Conservation (phyloP, 2,329 filamentous ascomycete species). For the Scedosporium aurantiacum region DNA sequence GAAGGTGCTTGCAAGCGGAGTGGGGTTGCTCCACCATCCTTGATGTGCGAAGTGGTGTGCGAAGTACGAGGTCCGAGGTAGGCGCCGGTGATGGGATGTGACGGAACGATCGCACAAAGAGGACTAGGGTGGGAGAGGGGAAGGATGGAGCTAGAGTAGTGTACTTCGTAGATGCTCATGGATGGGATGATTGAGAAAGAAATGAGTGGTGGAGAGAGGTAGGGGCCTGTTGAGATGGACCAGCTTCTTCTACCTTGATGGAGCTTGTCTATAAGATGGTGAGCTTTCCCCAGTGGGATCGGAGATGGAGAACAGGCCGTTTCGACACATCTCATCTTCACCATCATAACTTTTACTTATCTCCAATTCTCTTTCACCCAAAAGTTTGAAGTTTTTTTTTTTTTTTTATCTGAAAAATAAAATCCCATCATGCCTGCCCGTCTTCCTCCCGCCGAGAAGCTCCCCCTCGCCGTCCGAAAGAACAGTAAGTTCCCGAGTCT, state of each 20-base stretch:
- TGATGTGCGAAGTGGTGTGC: too few relatives aligned
- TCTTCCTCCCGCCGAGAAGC: constrained; percentile 36
- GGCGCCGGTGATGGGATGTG: too few relatives aligned
- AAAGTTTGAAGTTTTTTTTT: not conserved
- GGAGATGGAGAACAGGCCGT: not conserved
- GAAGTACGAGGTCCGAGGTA: too few relatives aligned
- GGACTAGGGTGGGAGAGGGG: too few relatives aligned
- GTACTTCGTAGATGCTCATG: too few relatives aligned
- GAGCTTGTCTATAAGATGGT: not conserved
- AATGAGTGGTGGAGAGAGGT: not conserved
- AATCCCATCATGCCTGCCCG: constrained; percentile 19
- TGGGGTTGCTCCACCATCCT: too few relatives aligned
- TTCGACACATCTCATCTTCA: not conserved
- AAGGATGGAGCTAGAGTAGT: too few relatives aligned
- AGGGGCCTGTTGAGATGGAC: too few relatives aligned
- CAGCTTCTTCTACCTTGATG: too few relatives aligned
- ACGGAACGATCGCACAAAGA: too few relatives aligned
- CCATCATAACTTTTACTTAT: not conserved
- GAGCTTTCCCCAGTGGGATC: not conserved
- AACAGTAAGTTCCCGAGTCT: constrained; percentile 26
- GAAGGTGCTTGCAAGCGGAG: too few relatives aligned
- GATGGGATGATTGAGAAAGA: not conserved
- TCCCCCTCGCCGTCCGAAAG: constrained; percentile 40
- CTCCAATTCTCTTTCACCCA: constrained; percentile 3
- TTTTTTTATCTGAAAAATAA: not conserved